Evolutionary conservation across 495 filamentous ascomycete genomes (phyloP).

Genomic region (Neurospora tetrasperma): DNA sequence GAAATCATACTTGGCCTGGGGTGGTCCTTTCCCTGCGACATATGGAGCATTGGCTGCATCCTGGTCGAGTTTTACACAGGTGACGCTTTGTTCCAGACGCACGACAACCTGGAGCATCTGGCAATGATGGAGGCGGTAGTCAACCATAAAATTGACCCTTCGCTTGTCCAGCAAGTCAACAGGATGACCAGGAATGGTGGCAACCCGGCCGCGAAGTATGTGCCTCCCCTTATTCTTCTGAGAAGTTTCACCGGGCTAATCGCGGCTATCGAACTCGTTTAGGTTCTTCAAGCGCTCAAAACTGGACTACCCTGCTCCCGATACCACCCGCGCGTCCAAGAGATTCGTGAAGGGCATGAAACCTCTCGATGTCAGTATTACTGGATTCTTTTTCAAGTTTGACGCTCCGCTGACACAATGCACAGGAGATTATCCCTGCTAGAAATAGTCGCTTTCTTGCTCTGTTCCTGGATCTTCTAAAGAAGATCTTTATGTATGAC

Average conservation of each 20-base stretch:
- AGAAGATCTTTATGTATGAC: slow-evolving; percentile 91
- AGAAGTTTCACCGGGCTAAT: background rate
- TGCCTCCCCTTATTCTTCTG: slow-evolving; percentile 4
- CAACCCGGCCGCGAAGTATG: slow-evolving; percentile 77
- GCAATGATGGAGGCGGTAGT: slow-evolving; percentile 99
- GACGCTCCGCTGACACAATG: slow-evolving; percentile 19
- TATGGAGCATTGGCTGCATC: slow-evolving; percentile 99
- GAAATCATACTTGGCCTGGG: slow-evolving; percentile 96
- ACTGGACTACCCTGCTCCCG: slow-evolving; percentile 78
- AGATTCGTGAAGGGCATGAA: slow-evolving; percentile 98
- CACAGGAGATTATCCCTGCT: slow-evolving; percentile 79
- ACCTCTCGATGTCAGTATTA: slow-evolving; percentile 56
- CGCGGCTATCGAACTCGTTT: background rate
- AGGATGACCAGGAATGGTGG: slow-evolving; percentile 51
- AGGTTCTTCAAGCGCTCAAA: slow-evolving; percentile 80
- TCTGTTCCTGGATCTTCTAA: slow-evolving; percentile 78
- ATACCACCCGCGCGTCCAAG: slow-evolving; percentile 78
- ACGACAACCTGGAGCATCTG: slow-evolving; percentile 94
- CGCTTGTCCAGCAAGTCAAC: slow-evolving; percentile 67
- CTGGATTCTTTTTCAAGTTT: background rate
- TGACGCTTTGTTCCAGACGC: slow-evolving; percentile 94
- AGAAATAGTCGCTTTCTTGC: slow-evolving; percentile 61
- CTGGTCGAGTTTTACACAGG: slow-evolving; percentile 98
- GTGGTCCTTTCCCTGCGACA: slow-evolving; percentile 96
- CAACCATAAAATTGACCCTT: slow-evolving; percentile 58